Percentiles rank a stretch among this genome's conserved stretches.
These are phyloP conservation scores for Myriosclerotinia duriaeana DNA, from an alignment of 2,329 filamentous ascomycete species.

Conservation along the genomic window DNA sequence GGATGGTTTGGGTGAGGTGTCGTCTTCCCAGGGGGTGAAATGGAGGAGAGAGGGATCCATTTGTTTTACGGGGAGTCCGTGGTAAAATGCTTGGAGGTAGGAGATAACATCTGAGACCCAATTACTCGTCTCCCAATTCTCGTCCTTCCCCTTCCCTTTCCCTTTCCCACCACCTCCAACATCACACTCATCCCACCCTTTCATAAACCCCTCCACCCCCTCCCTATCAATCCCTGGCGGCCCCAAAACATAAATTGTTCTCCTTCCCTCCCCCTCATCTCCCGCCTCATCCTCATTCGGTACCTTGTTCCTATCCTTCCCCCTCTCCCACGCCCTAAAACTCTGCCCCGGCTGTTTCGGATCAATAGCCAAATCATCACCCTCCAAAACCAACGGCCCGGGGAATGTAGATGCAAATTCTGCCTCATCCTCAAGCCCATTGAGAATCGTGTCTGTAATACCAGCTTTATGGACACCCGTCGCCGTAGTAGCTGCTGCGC, in stretches of 20 bases:
- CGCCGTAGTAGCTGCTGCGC: slow-evolving; percentile 23
- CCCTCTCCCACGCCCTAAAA: slow-evolving; percentile 31
- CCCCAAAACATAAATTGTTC: slow-evolving; percentile 33
- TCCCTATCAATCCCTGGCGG: slow-evolving; percentile 28
- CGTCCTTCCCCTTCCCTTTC: neutral
- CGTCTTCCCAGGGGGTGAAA: slow-evolving; percentile 28
- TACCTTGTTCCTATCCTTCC: slow-evolving; percentile 32
- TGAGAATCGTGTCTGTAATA: neutral
- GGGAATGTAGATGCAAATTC: slow-evolving; percentile 28
- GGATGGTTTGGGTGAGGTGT: neutral
- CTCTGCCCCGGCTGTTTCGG: slow-evolving; percentile 31
- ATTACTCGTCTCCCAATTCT: neutral
- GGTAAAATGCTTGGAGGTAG: slow-evolving; percentile 37
- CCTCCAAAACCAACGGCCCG: slow-evolving; percentile 33
- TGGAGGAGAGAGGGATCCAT: slow-evolving; percentile 24
- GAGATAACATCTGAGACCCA: slow-evolving; percentile 27
- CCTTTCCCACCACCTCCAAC: slow-evolving; percentile 24
- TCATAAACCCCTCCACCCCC: slow-evolving; percentile 22
- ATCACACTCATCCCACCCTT: slow-evolving; percentile 25
- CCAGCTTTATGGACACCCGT: neutral
- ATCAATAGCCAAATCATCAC: slow-evolving; percentile 33
- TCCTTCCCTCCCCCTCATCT: slow-evolving; percentile 1
- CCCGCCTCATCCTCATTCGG: slow-evolving; percentile 14
- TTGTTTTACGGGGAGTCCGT: slow-evolving; percentile 34
- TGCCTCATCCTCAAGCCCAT: neutral